Conservation (phyloP, 2,329 filamentous ascomycete genomes). For the Seiridium unicorne region DNA sequence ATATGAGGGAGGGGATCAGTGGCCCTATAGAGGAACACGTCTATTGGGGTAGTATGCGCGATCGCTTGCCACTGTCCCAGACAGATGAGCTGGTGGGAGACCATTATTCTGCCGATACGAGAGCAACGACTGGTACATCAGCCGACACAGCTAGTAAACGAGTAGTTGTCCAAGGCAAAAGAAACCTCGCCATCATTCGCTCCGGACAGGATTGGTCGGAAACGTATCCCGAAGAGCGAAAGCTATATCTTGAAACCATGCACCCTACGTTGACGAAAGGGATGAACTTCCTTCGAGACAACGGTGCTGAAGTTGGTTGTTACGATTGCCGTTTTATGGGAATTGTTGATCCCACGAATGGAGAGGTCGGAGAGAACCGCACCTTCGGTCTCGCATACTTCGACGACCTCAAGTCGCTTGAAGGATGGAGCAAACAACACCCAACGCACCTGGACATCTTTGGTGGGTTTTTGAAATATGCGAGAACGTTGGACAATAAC, state of each 20-base stretch:
- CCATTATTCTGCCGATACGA: not conserved
- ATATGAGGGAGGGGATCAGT: slow-evolving; percentile 35
- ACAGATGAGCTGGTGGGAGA: slow-evolving; percentile 26
- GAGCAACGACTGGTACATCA: not conserved
- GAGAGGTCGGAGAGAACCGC: slow-evolving; percentile 24
- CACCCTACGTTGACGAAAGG: slow-evolving; percentile 40
- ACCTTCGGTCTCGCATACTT: slow-evolving; percentile 42
- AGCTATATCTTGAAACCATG: slow-evolving; percentile 42
- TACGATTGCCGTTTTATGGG: slow-evolving; percentile 42
- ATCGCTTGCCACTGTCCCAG: slow-evolving; percentile 37
- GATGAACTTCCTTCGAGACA: slow-evolving; percentile 42
- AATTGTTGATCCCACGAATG: slow-evolving; percentile 27
- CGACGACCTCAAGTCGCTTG: slow-evolving; percentile 36
- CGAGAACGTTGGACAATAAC: slow-evolving; percentile 32
- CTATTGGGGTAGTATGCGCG: slow-evolving; percentile 46
- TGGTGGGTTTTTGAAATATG: slow-evolving; percentile 36
- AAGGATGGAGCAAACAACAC: slow-evolving; percentile 37
- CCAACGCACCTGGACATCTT: slow-evolving; percentile 39
- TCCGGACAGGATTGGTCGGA: slow-evolving; percentile 44
- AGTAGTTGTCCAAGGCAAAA: slow-evolving; percentile 31
- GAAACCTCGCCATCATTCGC: slow-evolving; percentile 41
- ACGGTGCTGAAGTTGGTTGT: slow-evolving; percentile 40
- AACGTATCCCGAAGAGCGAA: slow-evolving; percentile 36
- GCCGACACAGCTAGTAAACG: slow-evolving; percentile 2
- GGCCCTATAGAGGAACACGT: slow-evolving; percentile 39